A percentile compares a stretch with the other conserved stretches of the same genome.
phyloP scores from a whole-genome alignment of 1,284 basidiomycete species.

The Coriolopsis trogii region DNA sequence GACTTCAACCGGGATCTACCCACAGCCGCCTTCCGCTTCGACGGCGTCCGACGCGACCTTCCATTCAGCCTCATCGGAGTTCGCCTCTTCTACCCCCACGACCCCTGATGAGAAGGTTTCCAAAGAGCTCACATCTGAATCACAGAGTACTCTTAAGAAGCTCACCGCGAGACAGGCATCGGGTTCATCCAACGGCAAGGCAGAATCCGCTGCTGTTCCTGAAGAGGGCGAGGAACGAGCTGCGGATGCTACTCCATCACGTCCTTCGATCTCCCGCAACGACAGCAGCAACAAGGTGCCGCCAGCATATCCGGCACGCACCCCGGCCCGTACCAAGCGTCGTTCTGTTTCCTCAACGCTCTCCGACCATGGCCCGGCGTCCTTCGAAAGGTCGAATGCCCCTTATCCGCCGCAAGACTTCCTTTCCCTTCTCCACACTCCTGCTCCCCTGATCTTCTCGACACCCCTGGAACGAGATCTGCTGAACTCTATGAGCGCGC shows the following conservation, averaged over 20 bases:
- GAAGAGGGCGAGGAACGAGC: conserved; percentile 27
- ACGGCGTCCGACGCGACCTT: conserved; percentile 57
- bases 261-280: conserved; percentile 26
- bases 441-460: conserved; percentile 83
- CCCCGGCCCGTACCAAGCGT: conserved; percentile 92
- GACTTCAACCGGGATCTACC: conserved; percentile 31
- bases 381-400: conserved; percentile 47
- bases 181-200: conserved; percentile 18
- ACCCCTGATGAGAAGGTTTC: conserved; percentile 49
- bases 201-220: conserved; percentile 54
- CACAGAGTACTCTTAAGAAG: conserved; percentile 43
- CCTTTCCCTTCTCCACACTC: conserved; percentile 67
- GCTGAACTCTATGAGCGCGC: conserved; percentile 70
- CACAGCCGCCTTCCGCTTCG: conserved; percentile 42
- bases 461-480: conserved; percentile 83
- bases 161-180: conserved; percentile 12
- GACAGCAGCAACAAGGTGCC: conserved; percentile 46
- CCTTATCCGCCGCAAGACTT: conserved; percentile 66
- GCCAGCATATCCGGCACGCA: conserved; percentile 71
- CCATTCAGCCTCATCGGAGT: conserved; percentile 55
- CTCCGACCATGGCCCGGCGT: conserved; percentile 59
- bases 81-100: conserved; percentile 54
- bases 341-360: conserved; percentile 88
- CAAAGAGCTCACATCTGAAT: conserved; percentile 7
- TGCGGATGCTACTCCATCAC: conserved; percentile 21